Conservation (phyloP, 164 flowering plant genomes). For the Stephania japonica region DNA sequence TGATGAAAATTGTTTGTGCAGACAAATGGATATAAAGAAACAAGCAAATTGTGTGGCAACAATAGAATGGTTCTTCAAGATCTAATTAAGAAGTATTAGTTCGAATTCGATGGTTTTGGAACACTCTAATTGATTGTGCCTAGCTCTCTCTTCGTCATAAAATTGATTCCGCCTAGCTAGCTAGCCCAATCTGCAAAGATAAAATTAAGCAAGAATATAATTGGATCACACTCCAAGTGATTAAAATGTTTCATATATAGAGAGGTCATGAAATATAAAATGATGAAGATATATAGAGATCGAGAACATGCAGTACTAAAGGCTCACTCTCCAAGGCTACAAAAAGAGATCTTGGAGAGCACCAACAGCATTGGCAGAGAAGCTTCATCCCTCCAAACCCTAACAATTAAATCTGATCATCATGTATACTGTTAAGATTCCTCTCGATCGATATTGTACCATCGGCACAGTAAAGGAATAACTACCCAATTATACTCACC, state of each 20-base stretch:
- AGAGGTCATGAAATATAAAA: background rate
- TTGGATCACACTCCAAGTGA: background rate
- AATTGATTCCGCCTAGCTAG: background rate
- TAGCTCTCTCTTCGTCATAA: no score
- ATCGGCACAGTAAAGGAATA: background rate
- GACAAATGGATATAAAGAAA: no score
- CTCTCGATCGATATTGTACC: slow-evolving; percentile 2
- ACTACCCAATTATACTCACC: background rate
- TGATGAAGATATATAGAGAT: background rate
- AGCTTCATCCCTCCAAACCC: slow-evolving; percentile 18
- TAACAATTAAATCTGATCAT: slow-evolving; percentile 2
- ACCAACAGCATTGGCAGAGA: slow-evolving; percentile 12
- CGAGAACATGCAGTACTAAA: background rate
- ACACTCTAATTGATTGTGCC: background rate
- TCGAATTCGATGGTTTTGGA: background rate
- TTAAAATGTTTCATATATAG: background rate
- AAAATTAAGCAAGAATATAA: background rate
- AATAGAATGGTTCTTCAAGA: background rate
- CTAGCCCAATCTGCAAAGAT: background rate
- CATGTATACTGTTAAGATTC: slow-evolving; percentile 7
- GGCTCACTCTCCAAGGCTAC: slow-evolving; percentile 12
- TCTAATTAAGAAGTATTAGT: background rate
- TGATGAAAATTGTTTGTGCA: no score
- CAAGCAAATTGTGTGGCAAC: background rate
- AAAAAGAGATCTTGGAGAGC: slow-evolving; percentile 14